Conservation (phyloP, 495 filamentous ascomycete genomes). For the Stereocaulon alpinum region DNA sequence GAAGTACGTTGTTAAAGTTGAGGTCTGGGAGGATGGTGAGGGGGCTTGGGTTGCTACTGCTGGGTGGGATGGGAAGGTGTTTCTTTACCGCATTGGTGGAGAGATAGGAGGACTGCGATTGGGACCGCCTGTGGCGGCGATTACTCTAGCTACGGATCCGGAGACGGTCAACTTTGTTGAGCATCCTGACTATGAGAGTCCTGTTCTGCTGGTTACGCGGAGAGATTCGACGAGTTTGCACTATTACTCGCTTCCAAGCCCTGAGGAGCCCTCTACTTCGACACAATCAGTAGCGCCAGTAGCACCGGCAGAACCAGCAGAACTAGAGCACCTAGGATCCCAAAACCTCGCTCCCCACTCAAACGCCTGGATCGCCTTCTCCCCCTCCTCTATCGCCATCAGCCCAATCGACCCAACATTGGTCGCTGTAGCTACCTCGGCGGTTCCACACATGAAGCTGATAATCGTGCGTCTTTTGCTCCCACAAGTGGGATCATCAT, state of each 20-base stretch:
- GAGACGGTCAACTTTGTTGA: slow-evolving; percentile 49
- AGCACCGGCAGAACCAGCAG: slow-evolving; percentile 12
- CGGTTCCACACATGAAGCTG: slow-evolving; percentile 55
- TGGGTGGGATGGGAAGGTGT: slow-evolving; percentile 53
- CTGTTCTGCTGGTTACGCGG: slow-evolving; percentile 45
- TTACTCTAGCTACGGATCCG: slow-evolving; percentile 48
- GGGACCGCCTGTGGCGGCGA: slow-evolving; percentile 35
- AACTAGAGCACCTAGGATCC: slow-evolving; percentile 37
- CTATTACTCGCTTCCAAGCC: slow-evolving; percentile 41
- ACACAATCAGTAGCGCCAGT: background rate
- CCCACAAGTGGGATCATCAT: background rate
- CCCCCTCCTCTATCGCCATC: slow-evolving; percentile 47
- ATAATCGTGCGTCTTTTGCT: slow-evolving; percentile 48
- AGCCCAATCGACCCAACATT: slow-evolving; percentile 45
- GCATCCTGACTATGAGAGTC: slow-evolving; percentile 34
- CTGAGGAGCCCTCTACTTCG: background rate
- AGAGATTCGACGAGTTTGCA: slow-evolving; percentile 52
- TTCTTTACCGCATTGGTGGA: slow-evolving; percentile 35
- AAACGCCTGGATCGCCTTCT: slow-evolving; percentile 56
- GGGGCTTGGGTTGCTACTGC: slow-evolving; percentile 47
- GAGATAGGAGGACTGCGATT: slow-evolving; percentile 10
- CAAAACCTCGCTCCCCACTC: slow-evolving; percentile 56
- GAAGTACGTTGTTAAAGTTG: slow-evolving; percentile 53
- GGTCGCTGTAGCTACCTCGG: slow-evolving; percentile 52
- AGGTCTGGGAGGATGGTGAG: slow-evolving; percentile 29